A percentile compares a stretch with the other conserved stretches of the same genome.
These are phyloP conservation scores for Salix dunnii DNA, from an alignment of 345 rosid genomes.

Conservation along the genomic window DNA sequence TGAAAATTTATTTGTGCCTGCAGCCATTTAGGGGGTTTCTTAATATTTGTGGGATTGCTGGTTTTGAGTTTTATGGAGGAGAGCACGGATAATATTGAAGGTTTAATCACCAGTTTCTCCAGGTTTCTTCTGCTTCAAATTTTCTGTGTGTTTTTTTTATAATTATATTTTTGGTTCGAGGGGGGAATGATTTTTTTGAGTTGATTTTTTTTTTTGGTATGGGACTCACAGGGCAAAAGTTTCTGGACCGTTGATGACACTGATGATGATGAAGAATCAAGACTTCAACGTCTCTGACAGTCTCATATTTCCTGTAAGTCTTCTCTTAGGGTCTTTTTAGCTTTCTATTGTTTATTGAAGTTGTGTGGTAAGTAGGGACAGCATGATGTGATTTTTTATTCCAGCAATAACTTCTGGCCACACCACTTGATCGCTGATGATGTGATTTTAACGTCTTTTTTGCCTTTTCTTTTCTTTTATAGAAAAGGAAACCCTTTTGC, in stretches of 20 bases:
- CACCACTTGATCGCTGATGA: too few relatives aligned
- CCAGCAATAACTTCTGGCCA: too few relatives aligned
- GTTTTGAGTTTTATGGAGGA: conserved; percentile 56
- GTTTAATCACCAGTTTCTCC: conserved; percentile 43
- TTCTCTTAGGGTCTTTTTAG: neutral
- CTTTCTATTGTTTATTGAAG: too few relatives aligned
- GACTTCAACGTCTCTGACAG: conserved; percentile 39
- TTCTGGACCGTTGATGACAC: conserved; percentile 48
- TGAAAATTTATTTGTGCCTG: neutral
- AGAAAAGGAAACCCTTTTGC: too few relatives aligned
- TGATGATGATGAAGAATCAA: conserved; percentile 22
- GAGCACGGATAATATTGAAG: conserved; percentile 42
- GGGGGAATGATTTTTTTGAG: neutral
- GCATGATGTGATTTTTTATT: neutral
- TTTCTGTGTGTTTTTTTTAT: neutral
- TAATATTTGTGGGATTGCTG: conserved; percentile 60
- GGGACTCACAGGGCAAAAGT: conserved; percentile 38
- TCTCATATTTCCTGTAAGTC: conserved; percentile 22
- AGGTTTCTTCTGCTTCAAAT: conserved; percentile 31
- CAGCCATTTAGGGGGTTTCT: conserved; percentile 80
- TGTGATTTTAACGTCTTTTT: too few relatives aligned
- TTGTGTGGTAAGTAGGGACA: neutral
- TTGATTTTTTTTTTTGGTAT: neutral
- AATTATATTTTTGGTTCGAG: neutral
- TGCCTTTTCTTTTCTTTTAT: too few relatives aligned